Evolutionary conservation across 1,284 basidiomycete genomes (phyloP).

Genomic region (Butyriboletus appendiculatus): DNA sequence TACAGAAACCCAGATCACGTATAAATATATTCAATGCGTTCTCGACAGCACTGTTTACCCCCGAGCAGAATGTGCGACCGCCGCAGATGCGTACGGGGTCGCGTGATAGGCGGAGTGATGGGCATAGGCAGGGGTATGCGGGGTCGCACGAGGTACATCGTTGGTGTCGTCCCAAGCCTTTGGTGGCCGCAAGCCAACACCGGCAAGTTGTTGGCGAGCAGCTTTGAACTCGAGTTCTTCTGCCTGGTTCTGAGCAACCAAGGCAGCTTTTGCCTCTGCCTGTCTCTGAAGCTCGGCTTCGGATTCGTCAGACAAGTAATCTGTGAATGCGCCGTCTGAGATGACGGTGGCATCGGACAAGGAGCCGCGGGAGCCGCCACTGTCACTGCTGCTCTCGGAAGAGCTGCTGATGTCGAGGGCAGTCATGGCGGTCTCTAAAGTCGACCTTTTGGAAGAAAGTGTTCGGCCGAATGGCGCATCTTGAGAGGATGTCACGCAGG

Average conservation of each 20-base stretch:
- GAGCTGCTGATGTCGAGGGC: slow-evolving; percentile 39
- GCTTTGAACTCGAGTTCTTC: slow-evolving; percentile 79
- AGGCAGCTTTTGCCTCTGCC: slow-evolving; percentile 71
- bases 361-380: slow-evolving; percentile 56
- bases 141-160: slow-evolving; percentile 31
- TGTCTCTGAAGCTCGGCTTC: slow-evolving; percentile 81
- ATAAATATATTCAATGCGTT: slow-evolving; percentile 25
- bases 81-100: slow-evolving; percentile 24
- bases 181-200: slow-evolving; percentile 71
- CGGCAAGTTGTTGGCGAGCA: slow-evolving; percentile 71
- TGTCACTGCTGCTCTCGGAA: slow-evolving; percentile 53
- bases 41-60: slow-evolving; percentile 18
- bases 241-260: slow-evolving; percentile 73
- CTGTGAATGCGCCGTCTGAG: slow-evolving; percentile 80
- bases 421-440: slow-evolving; percentile 38
- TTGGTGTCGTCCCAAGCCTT: slow-evolving; percentile 73
- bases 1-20: slow-evolving; percentile 12
- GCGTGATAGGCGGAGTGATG: slow-evolving; percentile 34
- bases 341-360: slow-evolving; percentile 70
- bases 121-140: slow-evolving; percentile 28
- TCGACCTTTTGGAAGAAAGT: slow-evolving; percentile 39
- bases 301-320: slow-evolving; percentile 82
- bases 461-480: slow-evolving; percentile 23
- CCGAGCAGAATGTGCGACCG: slow-evolving; percentile 35
- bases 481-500: slow-evolving; percentile 19